A percentile compares a stretch with the other conserved stretches of the same genome.
Conservation (phyloP, 208 protist genomes). For the Acanthamoeba sp. region DNA sequence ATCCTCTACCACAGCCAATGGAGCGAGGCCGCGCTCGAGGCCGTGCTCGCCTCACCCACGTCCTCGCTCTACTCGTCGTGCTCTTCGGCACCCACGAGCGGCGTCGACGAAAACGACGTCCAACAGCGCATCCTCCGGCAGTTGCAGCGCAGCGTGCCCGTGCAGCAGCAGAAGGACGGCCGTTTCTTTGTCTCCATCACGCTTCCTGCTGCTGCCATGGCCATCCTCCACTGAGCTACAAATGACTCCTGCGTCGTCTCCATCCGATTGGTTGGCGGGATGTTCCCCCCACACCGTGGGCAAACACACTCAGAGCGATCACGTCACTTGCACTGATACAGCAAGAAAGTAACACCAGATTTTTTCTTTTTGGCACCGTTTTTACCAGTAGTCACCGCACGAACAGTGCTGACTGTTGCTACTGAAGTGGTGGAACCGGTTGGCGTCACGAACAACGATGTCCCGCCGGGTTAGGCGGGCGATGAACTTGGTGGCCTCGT, state of each 20-base stretch:
- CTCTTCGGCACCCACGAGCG: too few relatives aligned
- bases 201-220: conserved; percentile 4
- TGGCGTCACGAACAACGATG: conserved; percentile 74
- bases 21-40: not conserved
- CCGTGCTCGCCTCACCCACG: not conserved
- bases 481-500: conserved; percentile 78
- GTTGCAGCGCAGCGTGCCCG: not conserved
- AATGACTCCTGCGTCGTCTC: too few relatives aligned
- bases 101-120: not conserved
- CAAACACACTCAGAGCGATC: too few relatives aligned
- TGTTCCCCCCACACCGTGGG: too few relatives aligned
- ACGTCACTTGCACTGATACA: too few relatives aligned
- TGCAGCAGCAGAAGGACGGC: conserved; percentile 18
- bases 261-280: too few relatives aligned
- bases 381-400: conserved; percentile 74
- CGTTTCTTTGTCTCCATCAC: conserved; percentile 1
- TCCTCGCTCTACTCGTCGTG: not conserved
- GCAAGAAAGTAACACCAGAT: too few relatives aligned
- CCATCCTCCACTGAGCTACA: not conserved
- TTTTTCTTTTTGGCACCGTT: too few relatives aligned
- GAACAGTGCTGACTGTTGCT: conserved; percentile 28
- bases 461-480: conserved; percentile 60
- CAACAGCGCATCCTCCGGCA: not conserved
- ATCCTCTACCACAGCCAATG: conserved; percentile 54
- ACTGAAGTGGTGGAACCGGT: conserved; percentile 73